Evolutionary conservation across 2,329 filamentous ascomycete species (phyloP), one percentile per base, ranked within the genome.

Genomic region (Rutstroemia sp.): DNA sequence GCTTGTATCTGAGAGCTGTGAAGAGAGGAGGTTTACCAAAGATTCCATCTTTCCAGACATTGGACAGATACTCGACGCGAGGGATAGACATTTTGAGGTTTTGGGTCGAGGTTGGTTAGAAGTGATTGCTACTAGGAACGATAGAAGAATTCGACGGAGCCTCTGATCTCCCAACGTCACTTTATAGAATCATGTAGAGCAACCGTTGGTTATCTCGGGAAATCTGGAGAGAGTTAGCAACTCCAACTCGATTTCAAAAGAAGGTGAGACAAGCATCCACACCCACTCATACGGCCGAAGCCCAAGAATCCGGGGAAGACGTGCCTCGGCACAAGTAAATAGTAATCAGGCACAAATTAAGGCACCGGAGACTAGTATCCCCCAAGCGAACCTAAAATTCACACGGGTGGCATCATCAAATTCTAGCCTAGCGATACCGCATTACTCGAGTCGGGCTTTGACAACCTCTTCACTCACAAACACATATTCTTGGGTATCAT

Each of bases 11-110:
- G 56, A 23, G 25, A 39, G 23, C 44, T 42, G 21, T 27, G 41
- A 10, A n/a, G 8, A 42, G 10, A n/a, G 7, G 18, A 34, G 5
- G 19, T 7, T 63, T 73, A 94, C 90, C 81, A 70, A 96, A 96
- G 61, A 96, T 86, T 62, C 86, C 89, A 73, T 95, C 87, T 65
- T 80, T 85, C 91, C 92, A 96, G 65, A 91, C 83, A 58, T 84
- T 79, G 72, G 89, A 95, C 63, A 96, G 71, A 67, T 91, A 95
- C 59, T 88, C 79, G 52, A 84, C 85, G 65, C 84, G 85, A 7
- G 86, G 80, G 51, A 90, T 71, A 30, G 64, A 62, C 61, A 66
- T 66, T 23, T 27, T 54, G 7, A 46, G 21, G 30, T 48, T 47
- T 10, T 46, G 9, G 23, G 19, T 39, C 4, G 9, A 25, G 19